Base-by-base conservation (phyloP, 768 basidiomycete species). In the Macrolepiota dolichaula region DNA sequence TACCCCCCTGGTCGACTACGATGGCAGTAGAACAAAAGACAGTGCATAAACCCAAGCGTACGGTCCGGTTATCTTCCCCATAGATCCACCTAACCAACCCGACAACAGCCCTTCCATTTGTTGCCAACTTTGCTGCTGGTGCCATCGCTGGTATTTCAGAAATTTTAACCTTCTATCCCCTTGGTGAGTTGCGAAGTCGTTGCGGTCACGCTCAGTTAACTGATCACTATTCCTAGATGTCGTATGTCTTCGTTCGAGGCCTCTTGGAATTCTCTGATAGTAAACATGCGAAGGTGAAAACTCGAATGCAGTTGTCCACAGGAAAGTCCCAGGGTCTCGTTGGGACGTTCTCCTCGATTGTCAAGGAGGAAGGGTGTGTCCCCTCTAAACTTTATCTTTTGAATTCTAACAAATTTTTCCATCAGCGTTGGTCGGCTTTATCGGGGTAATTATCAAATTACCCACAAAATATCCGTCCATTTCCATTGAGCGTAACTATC, bases 221-320 rank as follows among this genome's bases (percentile, higher is more conserved):
- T 61, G 22, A 52, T 10, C 29, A 17, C 42, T 38, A 37, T 59
- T 27, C 62, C 46, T 73, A 90, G 94, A 96, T 92, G 94, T 96
- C 69, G 92, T 94, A 76, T 68, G 92, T 85, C 44, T 52, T 59
- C 32, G 4, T 63, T 27, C 51, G 47, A 46, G 25, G 51, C 55
- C 38, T 57, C 46, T 47, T 6, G 50, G 17, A 32, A 29, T 22
- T 38, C 40, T n/a, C 50, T 37, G 50, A 54, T 58, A 15, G 29
- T 50, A 36, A 53, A 57, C 59, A 53, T 38, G 46, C 17, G 59
- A 22, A 94, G 92, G 94, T 98, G 71, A 98, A 99, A 78, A 99
- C 97, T 22, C 92, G 97, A 27, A 96, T 98, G 87, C 97, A 99
- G 72, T 81, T 99, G n/a, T 90, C 92, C 71, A 91, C 88, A 4